These are phyloP conservation scores for Daldinia bambusicola DNA, from an alignment of 495 filamentous ascomycete genomes.

Conservation along the genomic window DNA sequence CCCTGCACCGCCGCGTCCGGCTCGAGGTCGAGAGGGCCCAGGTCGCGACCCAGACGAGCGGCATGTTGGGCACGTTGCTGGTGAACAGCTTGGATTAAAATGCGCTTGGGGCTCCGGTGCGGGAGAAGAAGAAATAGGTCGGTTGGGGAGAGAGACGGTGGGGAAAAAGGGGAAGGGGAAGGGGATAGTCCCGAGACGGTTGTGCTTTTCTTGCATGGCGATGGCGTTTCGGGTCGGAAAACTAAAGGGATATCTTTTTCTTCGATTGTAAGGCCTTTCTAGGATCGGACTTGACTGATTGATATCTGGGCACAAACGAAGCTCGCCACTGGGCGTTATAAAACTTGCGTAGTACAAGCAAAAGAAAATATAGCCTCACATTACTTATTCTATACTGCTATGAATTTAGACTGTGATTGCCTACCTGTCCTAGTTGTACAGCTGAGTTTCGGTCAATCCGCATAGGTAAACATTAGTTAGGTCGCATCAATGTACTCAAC, in stretches of 20 bases:
- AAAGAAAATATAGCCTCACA: background rate
- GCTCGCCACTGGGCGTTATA: slow-evolving; percentile 6
- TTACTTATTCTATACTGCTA: background rate
- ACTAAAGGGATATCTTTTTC: slow-evolving; percentile 10
- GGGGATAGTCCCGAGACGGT: slow-evolving; percentile 7
- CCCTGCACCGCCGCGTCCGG: slow-evolving; percentile 73
- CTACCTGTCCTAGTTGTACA: too few relatives aligned
- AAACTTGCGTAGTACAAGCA: background rate
- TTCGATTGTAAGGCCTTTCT: slow-evolving; percentile 1
- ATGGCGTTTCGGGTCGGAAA: slow-evolving; percentile 51
- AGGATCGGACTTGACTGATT: slow-evolving; percentile 10
- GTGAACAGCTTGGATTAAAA: slow-evolving; percentile 52
- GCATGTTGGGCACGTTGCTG: slow-evolving; percentile 84
- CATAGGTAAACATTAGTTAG: too few relatives aligned
- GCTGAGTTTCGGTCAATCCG: background rate
- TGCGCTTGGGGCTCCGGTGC: too few relatives aligned
- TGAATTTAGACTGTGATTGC: too few relatives aligned
- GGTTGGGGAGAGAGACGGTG: background rate
- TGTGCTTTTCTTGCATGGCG: slow-evolving; percentile 53
- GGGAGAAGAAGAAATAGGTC: background rate
- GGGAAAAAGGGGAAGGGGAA: background rate
- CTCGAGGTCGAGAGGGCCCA: slow-evolving; percentile 83
- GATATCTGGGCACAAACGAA: slow-evolving; percentile 15
- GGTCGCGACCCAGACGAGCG: slow-evolving; percentile 77
- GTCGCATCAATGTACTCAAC: background rate